Base-by-base conservation (phyloP, 441 rosid genomes). In the Gossypium davidsonii region DNA sequence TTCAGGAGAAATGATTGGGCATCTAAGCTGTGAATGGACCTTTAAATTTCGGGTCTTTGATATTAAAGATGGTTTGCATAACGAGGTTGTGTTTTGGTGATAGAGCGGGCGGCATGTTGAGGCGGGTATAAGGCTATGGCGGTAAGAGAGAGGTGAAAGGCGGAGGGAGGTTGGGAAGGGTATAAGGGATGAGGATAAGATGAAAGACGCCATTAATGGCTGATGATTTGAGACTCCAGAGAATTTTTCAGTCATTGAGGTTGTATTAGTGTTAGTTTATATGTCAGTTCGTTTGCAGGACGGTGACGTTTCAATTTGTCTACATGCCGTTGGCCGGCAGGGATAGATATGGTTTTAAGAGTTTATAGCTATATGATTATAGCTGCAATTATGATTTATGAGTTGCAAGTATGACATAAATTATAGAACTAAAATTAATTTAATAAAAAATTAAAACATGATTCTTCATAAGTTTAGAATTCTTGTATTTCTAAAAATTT, bases 1-100 rank as follows among this genome's bases (percentile, higher is more conserved):
- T 14, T 81, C 77, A 0, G 91, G 83, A 48, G 85, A 79, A n/a
- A 89, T 81, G 15, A 87, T 14, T 53, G 91, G 88, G 72, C 64
- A 25, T 44, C 84, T 71, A 0, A 83, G 81, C 57, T 81, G 88
- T 17, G 87, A 88, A 62, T 26, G 75, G 26, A 76, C 88, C 56
- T 71, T 23, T 70, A 85, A 74, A 4, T 25, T 17, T 3, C 26
- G 57, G 26, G 52, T 9, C 15, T 2, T 9, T 6, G 72, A 56
- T 12, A 11, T 18, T 1, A 76, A 71, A 14, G 71, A 31, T 0
- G 44, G 76, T 3, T 26, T 75, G 20, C 2, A 9, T 56, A 26
- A 46, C 10, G 48, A 72, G 59, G 18, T 72, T 21, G 10, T 20
- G 66, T 15, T 31, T 14, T 9, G 60, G 37, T 6, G 63, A 34